phyloP scores from a whole-genome alignment of 2,329 filamentous ascomycete genomes.

The Alternaria gansuensis region DNA sequence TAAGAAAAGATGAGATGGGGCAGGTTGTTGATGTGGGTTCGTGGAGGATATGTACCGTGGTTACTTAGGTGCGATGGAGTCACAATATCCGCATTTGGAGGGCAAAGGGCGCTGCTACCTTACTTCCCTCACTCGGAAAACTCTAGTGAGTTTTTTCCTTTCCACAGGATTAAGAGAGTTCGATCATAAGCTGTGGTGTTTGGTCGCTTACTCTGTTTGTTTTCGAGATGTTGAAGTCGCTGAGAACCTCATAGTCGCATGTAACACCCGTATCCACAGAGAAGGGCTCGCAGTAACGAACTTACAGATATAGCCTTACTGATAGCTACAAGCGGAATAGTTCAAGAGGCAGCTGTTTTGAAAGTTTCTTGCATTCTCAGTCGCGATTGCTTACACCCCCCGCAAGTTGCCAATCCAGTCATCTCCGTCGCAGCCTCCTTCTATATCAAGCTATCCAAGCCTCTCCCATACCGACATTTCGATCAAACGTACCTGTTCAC shows the following conservation, averaged over 20 bases:
- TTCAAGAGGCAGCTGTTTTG: too few relatives aligned
- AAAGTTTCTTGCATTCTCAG: background rate
- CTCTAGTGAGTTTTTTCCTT: background rate
- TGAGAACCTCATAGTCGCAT: too few relatives aligned
- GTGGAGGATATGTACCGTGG: background rate
- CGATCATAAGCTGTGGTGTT: too few relatives aligned
- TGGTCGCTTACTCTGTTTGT: background rate
- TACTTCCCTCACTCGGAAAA: too few relatives aligned
- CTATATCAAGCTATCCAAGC: background rate
- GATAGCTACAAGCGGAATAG: too few relatives aligned
- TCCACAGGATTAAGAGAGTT: background rate
- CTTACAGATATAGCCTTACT: too few relatives aligned
- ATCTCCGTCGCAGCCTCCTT: background rate
- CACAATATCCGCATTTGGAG: background rate
- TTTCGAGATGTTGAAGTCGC: too few relatives aligned
- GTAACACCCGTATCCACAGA: too few relatives aligned
- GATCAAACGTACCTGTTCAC: background rate
- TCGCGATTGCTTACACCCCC: background rate
- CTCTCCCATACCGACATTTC: too few relatives aligned
- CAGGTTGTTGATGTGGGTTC: background rate
- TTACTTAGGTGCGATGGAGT: background rate
- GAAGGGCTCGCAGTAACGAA: too few relatives aligned
- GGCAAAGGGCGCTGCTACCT: background rate
- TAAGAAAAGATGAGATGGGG: fast-evolving
- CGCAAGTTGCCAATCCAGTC: too few relatives aligned